Evolutionary conservation across 257 asterid species (phyloP).

Genomic region (Vinca minor): DNA sequence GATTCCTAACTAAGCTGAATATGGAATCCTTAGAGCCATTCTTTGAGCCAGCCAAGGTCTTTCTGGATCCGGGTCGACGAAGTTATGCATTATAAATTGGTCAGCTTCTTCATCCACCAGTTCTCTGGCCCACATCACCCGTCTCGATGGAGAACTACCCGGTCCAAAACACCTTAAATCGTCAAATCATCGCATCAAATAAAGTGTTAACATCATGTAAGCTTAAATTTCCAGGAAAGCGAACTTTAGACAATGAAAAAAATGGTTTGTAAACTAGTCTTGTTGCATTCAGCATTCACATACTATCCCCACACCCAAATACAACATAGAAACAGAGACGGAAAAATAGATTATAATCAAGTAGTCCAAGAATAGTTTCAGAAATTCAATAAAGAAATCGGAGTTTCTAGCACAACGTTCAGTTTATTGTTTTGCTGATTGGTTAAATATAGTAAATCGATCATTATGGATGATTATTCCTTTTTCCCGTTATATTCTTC

Average conservation of each 20-base stretch:
- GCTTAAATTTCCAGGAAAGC: background rate
- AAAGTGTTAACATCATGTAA: background rate
- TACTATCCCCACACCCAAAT: background rate
- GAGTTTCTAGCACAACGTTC: background rate
- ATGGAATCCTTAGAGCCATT: conserved; percentile 68
- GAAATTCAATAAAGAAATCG: background rate
- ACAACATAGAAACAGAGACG: background rate
- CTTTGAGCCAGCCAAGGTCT: conserved; percentile 70
- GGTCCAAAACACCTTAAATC: conserved; percentile 76
- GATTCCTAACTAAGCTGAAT: conserved; percentile 39
- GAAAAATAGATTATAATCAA: background rate
- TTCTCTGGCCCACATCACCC: conserved; percentile 86
- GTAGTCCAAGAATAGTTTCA: background rate
- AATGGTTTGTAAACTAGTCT: background rate
- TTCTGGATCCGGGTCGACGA: conserved; percentile 68
- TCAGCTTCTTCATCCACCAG: conserved; percentile 76
- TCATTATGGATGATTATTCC: too few relatives aligned
- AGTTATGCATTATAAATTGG: conserved; percentile 56
- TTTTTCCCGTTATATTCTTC: background rate
- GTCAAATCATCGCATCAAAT: background rate
- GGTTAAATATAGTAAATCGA: background rate
- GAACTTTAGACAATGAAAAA: background rate
- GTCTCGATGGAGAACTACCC: conserved; percentile 70
- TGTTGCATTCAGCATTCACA: background rate
- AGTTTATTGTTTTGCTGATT: background rate